Base-by-base conservation (phyloP, 2,329 filamentous ascomycete genomes). In the Ambrosiella beaveri region DNA sequence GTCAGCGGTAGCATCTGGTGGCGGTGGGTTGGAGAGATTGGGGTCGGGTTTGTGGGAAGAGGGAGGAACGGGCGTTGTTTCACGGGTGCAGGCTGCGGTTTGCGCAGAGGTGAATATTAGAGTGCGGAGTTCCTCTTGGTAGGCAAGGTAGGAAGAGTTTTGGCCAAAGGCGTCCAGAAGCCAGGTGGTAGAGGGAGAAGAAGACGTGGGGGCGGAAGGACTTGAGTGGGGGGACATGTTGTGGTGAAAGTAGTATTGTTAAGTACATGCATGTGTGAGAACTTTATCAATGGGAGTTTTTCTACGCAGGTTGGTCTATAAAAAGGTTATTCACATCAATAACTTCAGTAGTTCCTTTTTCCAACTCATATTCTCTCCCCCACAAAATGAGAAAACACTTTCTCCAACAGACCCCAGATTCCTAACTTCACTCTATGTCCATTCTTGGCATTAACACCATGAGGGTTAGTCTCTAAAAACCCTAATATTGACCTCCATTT, bases 31-130 rank as follows among this genome's bases (percentile, higher is more conserved):
- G 50, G 62, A 64, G 1, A 64, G 65, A 57, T 64, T 27, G 27
- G 27, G 27, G 27, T 27, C 27, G 3, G 27, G 27, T 27, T 27
- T 27, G 27, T 27, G 27, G 27, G 27, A 27, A 27, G 27, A 4
- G 27, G 27, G 3, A 27, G 44, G 44, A 13, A 15, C 44, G 36
- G 71, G 71, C 52, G 68, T 73, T 4, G 65, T 65, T 45, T 71
- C 68, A 1, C 72, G 66, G 0, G 71, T 73, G 0, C 72, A 70
- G 1, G 68, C 69, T 1, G 68, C 69, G 5, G 71, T 74, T 45
- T 74, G 70, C 0, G 73, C 71, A 0, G 72, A 70, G 45, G 69
- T 71, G 63, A 75, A 74, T 38, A 75, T 72, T 60, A 75, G 70
- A 17, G 67, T 69, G 54, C 71, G 69, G 12, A 75, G 66, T 62